These are phyloP conservation scores for Pseudozyma flocculosa DNA, from an alignment of 1,284 basidiomycete species.

Conservation along the genomic window DNA sequence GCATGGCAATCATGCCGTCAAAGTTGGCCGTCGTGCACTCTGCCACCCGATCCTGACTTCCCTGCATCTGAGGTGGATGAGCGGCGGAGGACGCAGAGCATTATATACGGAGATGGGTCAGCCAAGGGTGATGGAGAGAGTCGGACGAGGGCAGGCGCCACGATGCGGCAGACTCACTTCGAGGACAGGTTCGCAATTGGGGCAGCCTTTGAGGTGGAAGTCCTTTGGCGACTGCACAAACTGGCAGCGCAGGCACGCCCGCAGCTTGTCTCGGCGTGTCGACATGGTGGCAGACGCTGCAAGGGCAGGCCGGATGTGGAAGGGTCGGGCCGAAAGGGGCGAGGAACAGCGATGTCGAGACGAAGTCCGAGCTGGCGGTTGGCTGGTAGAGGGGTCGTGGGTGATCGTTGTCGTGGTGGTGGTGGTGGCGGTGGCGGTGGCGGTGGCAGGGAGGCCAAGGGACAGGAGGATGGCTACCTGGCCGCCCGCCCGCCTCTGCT, in stretches of 20 bases:
- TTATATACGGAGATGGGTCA: neutral
- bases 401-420: no score
- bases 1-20: constrained; percentile 86
- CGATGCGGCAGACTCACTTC: constrained; percentile 66
- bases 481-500: no score
- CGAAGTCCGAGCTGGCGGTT: no score
- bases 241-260: constrained; percentile 90
- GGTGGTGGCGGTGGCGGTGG: no score
- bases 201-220: constrained; percentile 83
- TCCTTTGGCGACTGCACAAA: constrained; percentile 81
- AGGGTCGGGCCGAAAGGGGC: no score
- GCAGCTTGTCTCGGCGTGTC: constrained; percentile 63
- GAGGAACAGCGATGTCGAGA: no score
- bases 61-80: constrained; percentile 71
- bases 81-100: neutral
- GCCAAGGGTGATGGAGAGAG: constrained; percentile 15
- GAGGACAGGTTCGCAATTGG: constrained; percentile 94
- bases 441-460: no score
- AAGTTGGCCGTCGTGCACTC: constrained; percentile 91
- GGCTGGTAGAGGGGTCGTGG: no score
- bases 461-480: no score
- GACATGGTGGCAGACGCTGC: constrained; percentile 16
- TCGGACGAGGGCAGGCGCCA: neutral
- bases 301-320: no score
- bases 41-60: constrained; percentile 76